phyloP scores from a whole-genome alignment of 2,329 filamentous ascomycete species.

The Epicoccum nigrum region DNA sequence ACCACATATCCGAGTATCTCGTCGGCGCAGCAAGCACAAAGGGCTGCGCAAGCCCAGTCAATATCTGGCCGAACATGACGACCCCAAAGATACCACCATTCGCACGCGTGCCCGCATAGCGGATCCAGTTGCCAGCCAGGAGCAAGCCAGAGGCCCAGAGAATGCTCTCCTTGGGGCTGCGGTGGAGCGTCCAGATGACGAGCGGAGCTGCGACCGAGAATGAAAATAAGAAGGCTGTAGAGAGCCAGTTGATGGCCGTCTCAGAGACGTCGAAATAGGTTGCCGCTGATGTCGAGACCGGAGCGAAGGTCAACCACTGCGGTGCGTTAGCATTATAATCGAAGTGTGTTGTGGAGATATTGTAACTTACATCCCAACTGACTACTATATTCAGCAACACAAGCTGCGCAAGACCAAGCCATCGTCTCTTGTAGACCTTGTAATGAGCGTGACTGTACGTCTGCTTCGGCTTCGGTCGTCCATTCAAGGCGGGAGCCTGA shows the following conservation, averaged over 20 bases:
- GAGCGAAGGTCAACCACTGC: constrained; percentile 91
- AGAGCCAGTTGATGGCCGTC: constrained; percentile 88
- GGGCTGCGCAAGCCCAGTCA: constrained; percentile 87
- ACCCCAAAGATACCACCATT: constrained; percentile 71
- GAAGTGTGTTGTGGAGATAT: not conserved
- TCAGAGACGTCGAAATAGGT: constrained; percentile 77
- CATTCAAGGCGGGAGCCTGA: not conserved
- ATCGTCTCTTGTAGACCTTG: constrained; percentile 79
- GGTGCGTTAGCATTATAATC: not conserved
- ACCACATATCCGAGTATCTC: constrained; percentile 93
- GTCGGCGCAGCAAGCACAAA: constrained; percentile 91
- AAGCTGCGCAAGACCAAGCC: constrained; percentile 84
- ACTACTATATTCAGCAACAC: constrained; percentile 90
- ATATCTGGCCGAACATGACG: constrained; percentile 88
- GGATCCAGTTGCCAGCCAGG: constrained; percentile 87
- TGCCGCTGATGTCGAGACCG: constrained; percentile 76
- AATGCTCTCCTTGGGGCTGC: constrained; percentile 79
- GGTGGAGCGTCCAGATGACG: constrained; percentile 77
- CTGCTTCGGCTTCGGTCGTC: constrained; percentile 17
- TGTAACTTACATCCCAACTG: constrained; percentile 84
- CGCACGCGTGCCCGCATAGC: constrained; percentile 72
- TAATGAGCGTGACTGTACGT: constrained; percentile 45
- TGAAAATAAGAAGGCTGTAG: constrained; percentile 83
- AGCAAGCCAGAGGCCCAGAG: constrained; percentile 74
- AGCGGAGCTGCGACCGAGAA: constrained; percentile 75